Conservation (phyloP, 768 basidiomycete genomes). For the Ephemerocybe angulata region DNA sequence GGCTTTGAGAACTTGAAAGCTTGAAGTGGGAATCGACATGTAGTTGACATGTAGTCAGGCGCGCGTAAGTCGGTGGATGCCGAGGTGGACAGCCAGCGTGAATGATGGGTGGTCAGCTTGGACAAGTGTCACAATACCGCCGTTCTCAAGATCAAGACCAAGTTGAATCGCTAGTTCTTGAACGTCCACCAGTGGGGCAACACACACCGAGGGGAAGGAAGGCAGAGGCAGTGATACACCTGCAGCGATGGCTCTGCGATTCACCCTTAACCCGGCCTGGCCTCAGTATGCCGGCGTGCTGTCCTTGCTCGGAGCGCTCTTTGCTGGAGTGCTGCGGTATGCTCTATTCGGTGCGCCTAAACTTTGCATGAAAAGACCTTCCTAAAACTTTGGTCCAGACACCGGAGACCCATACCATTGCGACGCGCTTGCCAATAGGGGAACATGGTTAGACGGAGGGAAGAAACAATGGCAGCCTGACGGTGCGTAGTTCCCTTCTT, state of each 20-base stretch:
- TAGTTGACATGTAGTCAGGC: too few relatives aligned
- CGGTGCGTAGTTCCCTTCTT: constrained; percentile 42
- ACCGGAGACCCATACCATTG: constrained; percentile 72
- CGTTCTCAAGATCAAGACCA: too few relatives aligned
- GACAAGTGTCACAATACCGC: too few relatives aligned
- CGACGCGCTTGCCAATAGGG: constrained; percentile 61
- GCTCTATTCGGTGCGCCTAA: constrained; percentile 35
- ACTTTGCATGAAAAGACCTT: not conserved
- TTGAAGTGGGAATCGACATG: too few relatives aligned
- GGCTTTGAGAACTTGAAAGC: too few relatives aligned
- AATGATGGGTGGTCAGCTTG: too few relatives aligned
- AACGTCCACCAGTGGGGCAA: too few relatives aligned
- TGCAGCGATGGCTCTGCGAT: constrained; percentile 16
- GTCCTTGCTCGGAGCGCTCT: constrained; percentile 34
- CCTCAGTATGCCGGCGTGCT: constrained; percentile 45
- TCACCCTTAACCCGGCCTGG: constrained; percentile 44
- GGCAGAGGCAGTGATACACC: too few relatives aligned
- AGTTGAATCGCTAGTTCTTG: too few relatives aligned
- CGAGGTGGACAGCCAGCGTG: too few relatives aligned
- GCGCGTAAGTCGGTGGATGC: too few relatives aligned
- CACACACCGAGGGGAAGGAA: too few relatives aligned
- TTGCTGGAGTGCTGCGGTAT: constrained; percentile 38
- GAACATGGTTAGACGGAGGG: constrained; percentile 71
- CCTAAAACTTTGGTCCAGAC: constrained; percentile 40
- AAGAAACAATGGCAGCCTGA: constrained; percentile 85